Evolutionary conservation across 2,329 filamentous ascomycete genomes (phyloP).

Genomic region (Aureobasidium subglaciale): DNA sequence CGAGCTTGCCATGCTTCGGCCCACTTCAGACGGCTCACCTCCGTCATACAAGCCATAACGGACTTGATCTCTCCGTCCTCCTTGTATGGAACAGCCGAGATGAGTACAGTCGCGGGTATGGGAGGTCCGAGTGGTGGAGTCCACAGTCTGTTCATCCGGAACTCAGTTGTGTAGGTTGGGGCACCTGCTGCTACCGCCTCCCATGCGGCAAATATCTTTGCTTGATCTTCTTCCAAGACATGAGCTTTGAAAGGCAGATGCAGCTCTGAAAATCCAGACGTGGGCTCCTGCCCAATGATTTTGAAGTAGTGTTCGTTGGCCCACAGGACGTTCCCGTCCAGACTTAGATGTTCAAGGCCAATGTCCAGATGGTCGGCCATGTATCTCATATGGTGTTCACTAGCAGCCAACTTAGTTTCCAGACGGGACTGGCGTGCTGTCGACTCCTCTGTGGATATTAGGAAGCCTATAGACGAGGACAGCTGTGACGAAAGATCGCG

Average conservation of each 20-base stretch:
- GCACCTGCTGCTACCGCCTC: constrained; percentile 28
- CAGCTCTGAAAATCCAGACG: constrained; percentile 21
- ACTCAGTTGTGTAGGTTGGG: constrained; percentile 35
- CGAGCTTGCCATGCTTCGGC: constrained; percentile 25
- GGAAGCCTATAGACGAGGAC: constrained; percentile 9
- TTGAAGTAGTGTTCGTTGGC: constrained; percentile 17
- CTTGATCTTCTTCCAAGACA: constrained; percentile 31
- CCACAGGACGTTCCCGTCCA: constrained; percentile 15
- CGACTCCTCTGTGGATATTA: constrained; percentile 12
- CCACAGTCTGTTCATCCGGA: constrained; percentile 25
- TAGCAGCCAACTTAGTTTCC: constrained; percentile 7
- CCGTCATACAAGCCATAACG: constrained; percentile 14
- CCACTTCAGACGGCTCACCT: constrained; percentile 11
- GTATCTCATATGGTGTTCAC: constrained; percentile 13
- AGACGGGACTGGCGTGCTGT: neutral
- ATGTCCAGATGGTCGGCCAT: constrained; percentile 16
- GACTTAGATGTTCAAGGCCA: constrained; percentile 13
- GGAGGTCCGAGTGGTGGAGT: neutral
- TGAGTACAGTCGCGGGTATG: neutral
- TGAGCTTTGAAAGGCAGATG: constrained; percentile 37
- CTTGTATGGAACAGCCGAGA: constrained; percentile 7
- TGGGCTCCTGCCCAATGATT: constrained; percentile 22
- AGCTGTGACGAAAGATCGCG: constrained; percentile 13
- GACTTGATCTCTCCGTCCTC: constrained; percentile 12
- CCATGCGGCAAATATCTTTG: constrained; percentile 35